Base-by-base conservation (phyloP, 176 grass and related monocot species). In the Cenchrus purpureus region DNA sequence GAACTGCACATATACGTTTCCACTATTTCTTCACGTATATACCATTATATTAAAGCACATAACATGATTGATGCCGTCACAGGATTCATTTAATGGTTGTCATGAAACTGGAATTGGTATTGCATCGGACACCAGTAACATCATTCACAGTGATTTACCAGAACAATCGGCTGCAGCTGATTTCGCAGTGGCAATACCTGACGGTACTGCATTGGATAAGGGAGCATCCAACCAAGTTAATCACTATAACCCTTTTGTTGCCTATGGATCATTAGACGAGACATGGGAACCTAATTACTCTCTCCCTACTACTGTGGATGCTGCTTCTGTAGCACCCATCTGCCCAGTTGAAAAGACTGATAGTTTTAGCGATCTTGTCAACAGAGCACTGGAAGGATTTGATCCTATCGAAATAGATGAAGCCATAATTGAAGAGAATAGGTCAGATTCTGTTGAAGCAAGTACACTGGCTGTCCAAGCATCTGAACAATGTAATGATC, bases 211-310 rank as follows among this genome's bases (percentile, higher is more conserved):
- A 76, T 70, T 81, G 64, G 56, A 64, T 58, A 76, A 50, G 37
- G 62, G 40, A 84, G 85, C 34, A 81, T 87, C 50, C 11, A 88
- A 88, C 42, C 81, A 84, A 81, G 64, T 17, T 76, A 88, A 57
- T 77, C 89, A 88, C 25, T 91, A 91, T 12, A 91, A 91, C 56
- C 89, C 89, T 7, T 91, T 91, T 65, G 81, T 91, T 55, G 81
- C 89, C 56, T 91, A 88, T 72, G 85, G 85, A 51, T 85, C 85
- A 51, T 84, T 91, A 62, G 85, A 85, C 6, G 79, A 86, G 13
- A 83, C 79, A 60, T 92, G 86, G 87, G 87, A 89, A 86, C 45
- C 83, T 29, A 81, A 82, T 46, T 89, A 79, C 46, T 68, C 68
- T 4, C 79, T 92, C 60, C 61, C 83, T 63, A 49, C 61, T 66